phyloP scores from a whole-genome alignment of 208 protist species.

The Leishmania mexicana region DNA sequence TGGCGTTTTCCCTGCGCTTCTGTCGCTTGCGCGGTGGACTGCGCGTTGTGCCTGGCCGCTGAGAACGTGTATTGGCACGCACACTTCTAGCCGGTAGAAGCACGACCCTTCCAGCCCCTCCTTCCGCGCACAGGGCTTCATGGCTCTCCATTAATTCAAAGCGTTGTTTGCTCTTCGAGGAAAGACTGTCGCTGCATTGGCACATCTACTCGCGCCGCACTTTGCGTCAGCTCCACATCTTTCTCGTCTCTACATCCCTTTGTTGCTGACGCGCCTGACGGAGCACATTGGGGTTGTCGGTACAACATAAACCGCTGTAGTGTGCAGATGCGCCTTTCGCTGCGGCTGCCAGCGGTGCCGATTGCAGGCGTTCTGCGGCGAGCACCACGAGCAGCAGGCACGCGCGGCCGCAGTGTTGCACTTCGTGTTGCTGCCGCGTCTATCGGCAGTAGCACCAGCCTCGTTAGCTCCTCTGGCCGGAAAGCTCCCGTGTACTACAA shows the following conservation, averaged over 20 bases:
- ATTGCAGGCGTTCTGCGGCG: neutral
- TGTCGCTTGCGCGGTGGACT: neutral
- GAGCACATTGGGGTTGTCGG: neutral
- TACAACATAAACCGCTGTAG: neutral
- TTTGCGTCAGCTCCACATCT: neutral
- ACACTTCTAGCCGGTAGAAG: neutral
- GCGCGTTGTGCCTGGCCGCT: neutral
- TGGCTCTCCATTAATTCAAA: neutral
- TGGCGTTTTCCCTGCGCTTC: neutral
- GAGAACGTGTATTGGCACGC: neutral
- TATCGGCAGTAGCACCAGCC: neutral
- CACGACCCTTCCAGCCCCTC: neutral
- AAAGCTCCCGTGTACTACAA: conserved; percentile 32
- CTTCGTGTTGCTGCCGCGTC: neutral
- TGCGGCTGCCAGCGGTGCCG: neutral
- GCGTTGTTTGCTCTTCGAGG: neutral
- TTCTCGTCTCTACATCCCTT: neutral
- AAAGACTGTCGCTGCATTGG: neutral
- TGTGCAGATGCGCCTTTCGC: neutral
- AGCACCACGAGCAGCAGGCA: neutral
- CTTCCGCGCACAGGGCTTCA: neutral
- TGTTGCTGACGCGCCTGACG: neutral
- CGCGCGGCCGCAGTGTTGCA: neutral
- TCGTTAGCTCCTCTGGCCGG: neutral
- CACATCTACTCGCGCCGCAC: neutral